Conservation (phyloP, 352 stramenopile genomes). For the Phytopythium oedochilum region DNA sequence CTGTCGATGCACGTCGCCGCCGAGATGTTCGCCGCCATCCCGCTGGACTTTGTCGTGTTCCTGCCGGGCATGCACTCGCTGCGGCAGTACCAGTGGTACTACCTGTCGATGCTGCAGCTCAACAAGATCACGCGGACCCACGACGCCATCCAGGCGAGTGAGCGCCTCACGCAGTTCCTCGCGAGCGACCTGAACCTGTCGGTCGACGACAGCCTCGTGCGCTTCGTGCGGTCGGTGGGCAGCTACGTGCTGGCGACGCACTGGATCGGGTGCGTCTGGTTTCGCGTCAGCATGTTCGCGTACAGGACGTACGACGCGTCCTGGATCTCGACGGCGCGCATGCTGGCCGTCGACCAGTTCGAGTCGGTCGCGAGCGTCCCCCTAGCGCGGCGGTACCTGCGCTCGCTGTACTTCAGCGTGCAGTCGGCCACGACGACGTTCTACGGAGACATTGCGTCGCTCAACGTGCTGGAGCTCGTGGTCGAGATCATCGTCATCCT, state of each 20-base stretch:
- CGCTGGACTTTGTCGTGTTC: conserved; percentile 48
- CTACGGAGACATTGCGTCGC: conserved; percentile 62
- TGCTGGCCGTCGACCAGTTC: conserved; percentile 48
- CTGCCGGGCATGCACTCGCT: conserved; percentile 24
- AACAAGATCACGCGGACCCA: conserved; percentile 58
- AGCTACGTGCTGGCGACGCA: conserved; percentile 54
- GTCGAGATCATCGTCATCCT: conserved; percentile 57
- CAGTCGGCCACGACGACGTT: conserved; percentile 70
- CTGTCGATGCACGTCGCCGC: conserved; percentile 8
- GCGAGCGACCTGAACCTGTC: conserved; percentile 46
- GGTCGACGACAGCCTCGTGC: conserved; percentile 40
- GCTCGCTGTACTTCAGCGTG: conserved; percentile 50
- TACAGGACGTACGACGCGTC: conserved; percentile 42
- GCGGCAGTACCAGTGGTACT: conserved; percentile 40
- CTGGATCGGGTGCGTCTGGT: conserved; percentile 74
- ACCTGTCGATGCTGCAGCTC: conserved; percentile 47
- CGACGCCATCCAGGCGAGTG: conserved; percentile 40
- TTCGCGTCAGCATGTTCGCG: conserved; percentile 35
- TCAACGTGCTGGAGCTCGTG: conserved; percentile 54
- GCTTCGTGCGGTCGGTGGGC: conserved; percentile 41
- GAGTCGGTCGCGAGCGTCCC: conserved; percentile 32
- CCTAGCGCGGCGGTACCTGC: conserved; percentile 40
- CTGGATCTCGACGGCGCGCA: conserved; percentile 50
- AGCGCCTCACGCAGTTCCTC: conserved; percentile 49
- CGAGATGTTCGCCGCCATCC: conserved; percentile 34